Conservation (phyloP, 2,329 filamentous ascomycete genomes). For the Alternaria sp. region DNA sequence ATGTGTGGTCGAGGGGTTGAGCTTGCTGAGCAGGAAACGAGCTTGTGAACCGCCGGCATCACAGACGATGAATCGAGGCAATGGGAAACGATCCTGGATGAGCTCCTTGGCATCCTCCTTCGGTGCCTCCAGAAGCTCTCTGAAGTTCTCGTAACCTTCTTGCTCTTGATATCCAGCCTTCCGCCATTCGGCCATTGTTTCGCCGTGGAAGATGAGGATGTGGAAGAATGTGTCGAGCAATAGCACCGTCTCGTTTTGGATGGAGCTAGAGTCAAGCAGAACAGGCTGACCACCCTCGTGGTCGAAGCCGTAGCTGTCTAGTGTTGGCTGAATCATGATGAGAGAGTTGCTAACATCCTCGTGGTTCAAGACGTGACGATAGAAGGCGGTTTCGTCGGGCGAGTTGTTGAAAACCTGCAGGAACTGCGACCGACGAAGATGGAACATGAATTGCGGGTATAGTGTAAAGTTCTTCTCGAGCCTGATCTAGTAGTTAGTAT, state of each 20-base stretch:
- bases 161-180: slow-evolving; percentile 98
- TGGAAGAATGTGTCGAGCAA: slow-evolving; percentile 99
- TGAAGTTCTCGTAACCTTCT: slow-evolving; percentile 97
- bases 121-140: slow-evolving; percentile 82
- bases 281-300: slow-evolving; percentile 92
- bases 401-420: slow-evolving; percentile 99
- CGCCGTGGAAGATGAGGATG: slow-evolving; percentile 98
- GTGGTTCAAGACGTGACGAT: slow-evolving; percentile 94
- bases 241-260: slow-evolving; percentile 90
- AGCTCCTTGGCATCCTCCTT: slow-evolving; percentile 98
- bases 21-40: slow-evolving; percentile 93
- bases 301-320: slow-evolving; percentile 97
- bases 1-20: slow-evolving; percentile 97
- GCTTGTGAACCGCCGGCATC: slow-evolving; percentile 98
- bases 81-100: slow-evolving; percentile 96
- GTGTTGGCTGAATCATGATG: slow-evolving; percentile 97
- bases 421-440: slow-evolving; percentile 95
- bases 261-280: slow-evolving; percentile 94
- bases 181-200: slow-evolving; percentile 97
- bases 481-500: slow-evolving; percentile 45
- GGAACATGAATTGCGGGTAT: slow-evolving; percentile 99
- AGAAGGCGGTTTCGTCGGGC: slow-evolving; percentile 98
- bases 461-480: slow-evolving; percentile 97
- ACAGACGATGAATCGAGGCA: slow-evolving; percentile 97
- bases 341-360: slow-evolving; percentile 97